Base-by-base conservation (phyloP, 1,284 basidiomycete genomes). In the Sutorius eximius region DNA sequence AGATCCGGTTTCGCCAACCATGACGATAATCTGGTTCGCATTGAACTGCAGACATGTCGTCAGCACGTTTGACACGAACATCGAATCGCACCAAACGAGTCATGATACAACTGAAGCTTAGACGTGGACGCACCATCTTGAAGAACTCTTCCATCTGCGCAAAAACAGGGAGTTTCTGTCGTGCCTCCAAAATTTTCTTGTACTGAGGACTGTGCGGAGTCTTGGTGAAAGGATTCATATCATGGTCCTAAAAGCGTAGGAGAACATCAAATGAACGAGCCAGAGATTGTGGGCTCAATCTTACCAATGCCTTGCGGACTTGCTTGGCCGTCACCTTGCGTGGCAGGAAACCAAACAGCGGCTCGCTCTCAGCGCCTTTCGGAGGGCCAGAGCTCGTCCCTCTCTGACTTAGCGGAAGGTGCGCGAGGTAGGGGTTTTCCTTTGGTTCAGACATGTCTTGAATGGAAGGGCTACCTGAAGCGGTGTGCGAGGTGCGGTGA, bases 1-100 rank as follows among this genome's bases (percentile, higher is more conserved):
- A 27, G 93, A 95, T 12, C 97, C 96, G 2, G 97, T 98, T 78
- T 99, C 96, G 65, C 96, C 96, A 61, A 98, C 93, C 86, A 99
- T 92, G 55, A 99, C 87, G 46, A 94, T 91, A 62, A 96, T 88
- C 76, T 97, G 95, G 75, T 94, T 85, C 62, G 86, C 77, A 57
- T 76, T 86, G 75, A 95, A 97, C 86, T 93, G 40, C n/a, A 6
- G 30, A 68, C 2, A 42, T 46, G 45, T 33, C 13, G 45, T 60
- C 45, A 60, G 59, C 38, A 59, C 48, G n/a, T 10, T 32, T 4
- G 34, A 66, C 53, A 55, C 45, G 30, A 56, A 58, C 61, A 61
- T n/a, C 24, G 18, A 67, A 66, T 67, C 57, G 61, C 59, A 73
- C 77, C 71, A 62, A 72, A 74, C 67, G 72, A 64, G 64, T 60